Base-by-base conservation (phyloP, 805 yeast genomes). In the Millerozyma acaciae region DNA sequence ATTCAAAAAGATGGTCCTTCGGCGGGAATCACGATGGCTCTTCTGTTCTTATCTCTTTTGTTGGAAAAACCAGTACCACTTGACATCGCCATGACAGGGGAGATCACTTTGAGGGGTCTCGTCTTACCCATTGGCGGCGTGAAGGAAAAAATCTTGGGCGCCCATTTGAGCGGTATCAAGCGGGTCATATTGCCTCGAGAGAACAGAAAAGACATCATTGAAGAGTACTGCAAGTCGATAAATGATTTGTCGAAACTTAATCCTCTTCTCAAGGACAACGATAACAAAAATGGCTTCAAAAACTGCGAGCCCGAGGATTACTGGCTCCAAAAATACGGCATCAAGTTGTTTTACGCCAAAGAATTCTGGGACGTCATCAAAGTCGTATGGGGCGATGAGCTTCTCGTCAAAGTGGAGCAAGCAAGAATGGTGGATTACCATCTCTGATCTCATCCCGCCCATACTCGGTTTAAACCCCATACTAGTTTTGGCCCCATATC, bases 81-180 rank as follows among this genome's bases (percentile, higher is more conserved):
- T 9, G 60, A 65, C 32, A 62, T 82, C 31, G 94, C 94, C 32
- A 82, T 85, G 93, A 85, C 95, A 1, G 95, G 95, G 5, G 95
- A 84, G 54, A 79, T 84, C 39, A 83, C 93, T 0, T 66, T 85
- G 4, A 62, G 90, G 26, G 95, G 95, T 5, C 68, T 80, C 44
- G 82, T 85, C 0, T 62, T 85, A 28, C 89, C 89, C 6, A 84
- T 85, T 44, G 95, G 95, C 4, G 95, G 95, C 1, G 68, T 84
- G 17, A 73, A 79, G 34, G 95, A 84, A 56, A 84, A 84, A 55
- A 60, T 84, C 24, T 64, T 82, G 14, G 93, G 93, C 3, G 93
- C 93, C 0, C 88, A 84, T 47, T 65, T 84, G 42, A 78, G 82
- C 23, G 62, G 62, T 1, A 62, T 66, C 34, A 66, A 62, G 26